Evolutionary conservation across 2,329 filamentous ascomycete species (phyloP).

Genomic region (Penicillium sp.): DNA sequence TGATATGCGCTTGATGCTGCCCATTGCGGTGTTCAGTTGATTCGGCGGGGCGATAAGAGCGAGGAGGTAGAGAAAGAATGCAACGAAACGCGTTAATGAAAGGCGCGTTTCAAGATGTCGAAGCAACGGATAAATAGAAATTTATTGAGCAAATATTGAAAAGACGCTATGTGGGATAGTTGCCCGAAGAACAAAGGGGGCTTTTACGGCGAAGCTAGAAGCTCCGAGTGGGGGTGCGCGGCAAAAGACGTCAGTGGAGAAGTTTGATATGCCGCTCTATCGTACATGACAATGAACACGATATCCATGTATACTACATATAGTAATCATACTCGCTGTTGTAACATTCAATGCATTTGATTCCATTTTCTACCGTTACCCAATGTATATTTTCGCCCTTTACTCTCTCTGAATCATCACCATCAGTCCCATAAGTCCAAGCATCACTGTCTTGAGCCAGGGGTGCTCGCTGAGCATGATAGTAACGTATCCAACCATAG

Average conservation of each 20-base stretch:
- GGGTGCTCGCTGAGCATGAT: conserved; percentile 92
- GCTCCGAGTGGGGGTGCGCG: conserved; percentile 10
- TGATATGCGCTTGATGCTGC: conserved; percentile 41
- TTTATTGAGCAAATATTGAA: not conserved
- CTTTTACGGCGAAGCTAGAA: conserved; percentile 8
- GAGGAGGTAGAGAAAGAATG: conserved; percentile 7
- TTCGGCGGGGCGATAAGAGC: conserved; percentile 12
- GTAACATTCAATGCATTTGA: not conserved
- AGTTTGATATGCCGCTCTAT: not conserved
- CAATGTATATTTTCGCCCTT: conserved; percentile 6
- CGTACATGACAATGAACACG: not conserved
- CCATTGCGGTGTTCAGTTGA: conserved; percentile 24
- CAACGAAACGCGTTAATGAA: not conserved
- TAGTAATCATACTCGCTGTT: not conserved
- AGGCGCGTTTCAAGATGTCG: not conserved
- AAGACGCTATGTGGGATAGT: not conserved
- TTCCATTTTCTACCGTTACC: not conserved
- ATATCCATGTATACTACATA: not conserved
- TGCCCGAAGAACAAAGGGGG: not conserved
- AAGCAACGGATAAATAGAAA: not conserved
- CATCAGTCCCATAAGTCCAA: conserved; percentile 88
- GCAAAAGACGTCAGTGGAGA: conserved; percentile 17
- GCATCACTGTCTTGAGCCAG: conserved; percentile 90
- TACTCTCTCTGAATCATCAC: conserved; percentile 88
- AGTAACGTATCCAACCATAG: conserved; percentile 92